Conservation (phyloP, 345 rosid species). For the Melaleuca alternifolia region DNA sequence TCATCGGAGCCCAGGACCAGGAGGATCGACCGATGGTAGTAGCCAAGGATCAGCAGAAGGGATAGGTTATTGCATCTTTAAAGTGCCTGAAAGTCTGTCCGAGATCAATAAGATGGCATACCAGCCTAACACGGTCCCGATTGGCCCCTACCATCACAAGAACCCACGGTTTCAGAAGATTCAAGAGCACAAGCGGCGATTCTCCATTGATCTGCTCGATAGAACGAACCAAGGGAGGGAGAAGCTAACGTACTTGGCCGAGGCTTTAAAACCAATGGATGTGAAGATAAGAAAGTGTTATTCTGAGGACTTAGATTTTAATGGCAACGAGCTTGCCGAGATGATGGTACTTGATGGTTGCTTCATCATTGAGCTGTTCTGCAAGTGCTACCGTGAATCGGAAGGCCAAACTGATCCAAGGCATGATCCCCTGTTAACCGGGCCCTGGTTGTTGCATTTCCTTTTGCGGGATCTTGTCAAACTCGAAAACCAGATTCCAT, state of each 20-base stretch:
- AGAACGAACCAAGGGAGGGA: not conserved
- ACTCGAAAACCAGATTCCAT: constrained; percentile 58
- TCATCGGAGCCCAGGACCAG: too few species aligned
- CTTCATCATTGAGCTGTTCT: not conserved
- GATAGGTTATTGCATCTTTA: not conserved
- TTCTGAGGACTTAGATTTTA: not conserved
- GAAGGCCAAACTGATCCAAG: too few species aligned
- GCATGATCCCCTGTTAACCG: constrained; percentile 52
- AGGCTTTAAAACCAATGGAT: not conserved
- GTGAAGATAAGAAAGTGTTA: not conserved
- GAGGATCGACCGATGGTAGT: not conserved
- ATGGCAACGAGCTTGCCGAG: not conserved
- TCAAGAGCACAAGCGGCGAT: not conserved
- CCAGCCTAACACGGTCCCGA: not conserved
- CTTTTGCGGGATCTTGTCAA: constrained; percentile 48
- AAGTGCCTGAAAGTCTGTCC: not conserved
- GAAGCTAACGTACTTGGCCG: not conserved
- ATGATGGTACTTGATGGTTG: not conserved
- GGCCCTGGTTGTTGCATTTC: constrained; percentile 60
- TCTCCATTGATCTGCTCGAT: not conserved
- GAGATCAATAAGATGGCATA: not conserved
- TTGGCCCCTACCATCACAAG: not conserved
- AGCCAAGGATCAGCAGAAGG: not conserved
- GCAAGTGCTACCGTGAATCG: not conserved
- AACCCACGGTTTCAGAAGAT: not conserved